These are phyloP conservation scores for Penicillium taxi DNA, from an alignment of 495 filamentous ascomycete species.

Conservation along the genomic window DNA sequence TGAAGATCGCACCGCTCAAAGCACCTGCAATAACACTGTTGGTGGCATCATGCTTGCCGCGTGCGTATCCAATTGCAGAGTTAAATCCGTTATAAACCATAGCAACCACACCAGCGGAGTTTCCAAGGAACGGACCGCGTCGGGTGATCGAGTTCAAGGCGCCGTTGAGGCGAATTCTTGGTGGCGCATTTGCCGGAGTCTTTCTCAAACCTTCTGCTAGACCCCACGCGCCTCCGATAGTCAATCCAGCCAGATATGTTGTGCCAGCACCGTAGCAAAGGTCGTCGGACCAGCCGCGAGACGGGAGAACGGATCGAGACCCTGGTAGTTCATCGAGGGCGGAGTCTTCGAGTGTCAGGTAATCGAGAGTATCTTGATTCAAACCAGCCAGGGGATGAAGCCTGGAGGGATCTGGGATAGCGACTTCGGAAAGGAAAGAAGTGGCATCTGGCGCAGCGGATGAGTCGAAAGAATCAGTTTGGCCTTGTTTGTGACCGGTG, in stretches of 20 bases:
- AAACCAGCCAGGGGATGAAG: slow-evolving; percentile 93
- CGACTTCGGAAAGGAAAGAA: slow-evolving; percentile 64
- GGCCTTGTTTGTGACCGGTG: slow-evolving; percentile 69
- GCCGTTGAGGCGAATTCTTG: slow-evolving; percentile 84
- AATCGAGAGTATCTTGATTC: slow-evolving; percentile 85
- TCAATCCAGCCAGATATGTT: slow-evolving; percentile 78
- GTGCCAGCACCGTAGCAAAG: slow-evolving; percentile 95
- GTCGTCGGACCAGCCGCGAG: slow-evolving; percentile 94
- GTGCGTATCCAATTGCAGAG: slow-evolving; percentile 73
- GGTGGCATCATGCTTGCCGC: slow-evolving; percentile 84
- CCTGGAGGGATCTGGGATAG: slow-evolving; percentile 71
- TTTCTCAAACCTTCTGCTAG: slow-evolving; percentile 76
- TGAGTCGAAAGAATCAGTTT: slow-evolving; percentile 58
- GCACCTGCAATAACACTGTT: slow-evolving; percentile 81
- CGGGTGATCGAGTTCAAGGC: slow-evolving; percentile 89
- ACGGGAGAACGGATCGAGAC: slow-evolving; percentile 75
- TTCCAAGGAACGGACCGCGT: slow-evolving; percentile 92
- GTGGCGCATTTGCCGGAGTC: slow-evolving; percentile 63
- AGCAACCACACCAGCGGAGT: slow-evolving; percentile 87
- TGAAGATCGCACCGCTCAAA: slow-evolving; percentile 88
- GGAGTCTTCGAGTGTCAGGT: slow-evolving; percentile 87
- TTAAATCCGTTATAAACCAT: slow-evolving; percentile 94
- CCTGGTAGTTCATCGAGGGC: slow-evolving; percentile 83
- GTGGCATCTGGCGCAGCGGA: slow-evolving; percentile 66
- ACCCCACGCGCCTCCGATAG: slow-evolving; percentile 87